Evolutionary conservation across 2,329 filamentous ascomycete genomes (phyloP), one percentile per base, ranked within the genome.

Genomic region (Arthrobotrys pseudoclavata): DNA sequence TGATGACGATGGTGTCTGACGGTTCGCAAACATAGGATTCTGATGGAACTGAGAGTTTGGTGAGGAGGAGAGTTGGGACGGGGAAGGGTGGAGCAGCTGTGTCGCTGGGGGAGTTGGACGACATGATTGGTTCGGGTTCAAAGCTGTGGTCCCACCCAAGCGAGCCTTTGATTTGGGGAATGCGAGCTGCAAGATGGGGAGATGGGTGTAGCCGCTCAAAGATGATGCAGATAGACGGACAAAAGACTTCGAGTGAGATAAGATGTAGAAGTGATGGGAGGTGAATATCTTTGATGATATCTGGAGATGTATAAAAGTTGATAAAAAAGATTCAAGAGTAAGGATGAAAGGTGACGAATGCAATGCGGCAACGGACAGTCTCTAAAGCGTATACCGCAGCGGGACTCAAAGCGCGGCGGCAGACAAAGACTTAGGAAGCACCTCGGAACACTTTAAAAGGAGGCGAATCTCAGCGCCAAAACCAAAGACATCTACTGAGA

Each of bases 1-100:
- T 77, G 42, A 77, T 77, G 52, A 77, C 26, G 18, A 77, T 77
- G n/a, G 74, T 68, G 40, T 68, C 24, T 29, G 67, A 71, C 20
- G 74, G 74, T 31, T 77, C 67, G 31, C 45, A 57, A 9, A 40
- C 24, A 57, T 77, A 77, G 18, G 63, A 55, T 29, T 50, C 61
- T 31, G 67, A 55, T 13, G 74, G 74, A 13, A 77, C 74, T 12
- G 67, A 67, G 42, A 77, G 67, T 18, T 77, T 77, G 10, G 74
- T 71, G 67, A 77, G 74, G n/a, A 77, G 61, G 42, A 77, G 74
- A 13, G 52, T 60, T 62, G 74, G 72, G 20, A 63, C 18, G 18
- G 64, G 37, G 63, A 69, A 69, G 34, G 66, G 31, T 26, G 48
- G 48, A 50, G 60, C 18, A 31, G 18, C 61, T n/a, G 48, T n/a